Conservation (phyloP, 805 yeast species). For the Ogataea pini region DNA sequence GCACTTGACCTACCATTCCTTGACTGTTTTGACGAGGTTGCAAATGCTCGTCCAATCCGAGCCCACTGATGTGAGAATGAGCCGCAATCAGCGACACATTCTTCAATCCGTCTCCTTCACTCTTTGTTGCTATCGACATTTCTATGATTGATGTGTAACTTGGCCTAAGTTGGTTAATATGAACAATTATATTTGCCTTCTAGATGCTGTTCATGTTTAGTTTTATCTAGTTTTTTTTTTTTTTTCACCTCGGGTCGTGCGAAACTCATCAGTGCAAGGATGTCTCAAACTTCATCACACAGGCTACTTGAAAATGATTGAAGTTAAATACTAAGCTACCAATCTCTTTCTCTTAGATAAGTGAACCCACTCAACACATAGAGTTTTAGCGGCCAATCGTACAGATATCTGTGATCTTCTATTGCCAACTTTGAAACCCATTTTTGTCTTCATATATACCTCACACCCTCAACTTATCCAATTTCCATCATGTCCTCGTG, state of each 20-base stretch:
- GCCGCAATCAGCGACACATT: slow-evolving; percentile 58
- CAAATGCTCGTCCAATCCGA: slow-evolving; percentile 91
- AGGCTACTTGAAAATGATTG: neutral
- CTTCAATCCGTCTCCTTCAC: slow-evolving; percentile 17
- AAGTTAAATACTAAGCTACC: too few species aligned
- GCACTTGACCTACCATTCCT: slow-evolving; percentile 79
- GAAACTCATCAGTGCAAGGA: slow-evolving; percentile 10
- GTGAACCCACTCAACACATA: too few species aligned
- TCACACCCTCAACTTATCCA: neutral
- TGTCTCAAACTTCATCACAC: neutral
- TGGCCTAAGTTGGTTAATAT: neutral
- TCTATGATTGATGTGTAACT: neutral
- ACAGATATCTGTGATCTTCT: too few species aligned
- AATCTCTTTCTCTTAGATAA: too few species aligned
- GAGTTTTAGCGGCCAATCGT: too few species aligned
- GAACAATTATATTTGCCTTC: neutral
- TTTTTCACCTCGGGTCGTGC: neutral
- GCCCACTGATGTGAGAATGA: slow-evolving; percentile 94
- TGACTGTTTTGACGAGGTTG: slow-evolving; percentile 82
- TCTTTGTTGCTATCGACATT: slow-evolving; percentile 27
- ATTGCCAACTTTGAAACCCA: too few species aligned
- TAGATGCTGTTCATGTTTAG: neutral
- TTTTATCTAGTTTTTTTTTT: neutral
- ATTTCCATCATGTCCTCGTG: slow-evolving; percentile 13
- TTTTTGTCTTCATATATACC: neutral